Conservation (phyloP, 2,329 filamentous ascomycete species). For the Emydomyces testavorans region DNA sequence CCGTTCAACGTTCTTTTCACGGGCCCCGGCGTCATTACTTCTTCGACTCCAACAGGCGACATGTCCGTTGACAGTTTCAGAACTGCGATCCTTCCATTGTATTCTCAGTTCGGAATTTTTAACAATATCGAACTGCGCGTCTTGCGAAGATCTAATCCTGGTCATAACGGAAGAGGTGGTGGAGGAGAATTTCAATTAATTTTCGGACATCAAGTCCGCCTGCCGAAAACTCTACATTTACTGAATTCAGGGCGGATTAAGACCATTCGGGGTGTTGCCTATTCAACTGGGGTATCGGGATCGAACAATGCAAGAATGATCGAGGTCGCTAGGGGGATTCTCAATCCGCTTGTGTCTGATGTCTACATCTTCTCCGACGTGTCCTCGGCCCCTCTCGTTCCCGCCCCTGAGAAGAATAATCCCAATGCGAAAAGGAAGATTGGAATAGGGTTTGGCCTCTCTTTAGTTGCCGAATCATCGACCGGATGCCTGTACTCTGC, state of each 20-base stretch:
- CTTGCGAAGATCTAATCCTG: conserved; percentile 65
- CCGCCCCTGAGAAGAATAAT: conserved; percentile 59
- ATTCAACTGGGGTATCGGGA: conserved; percentile 80
- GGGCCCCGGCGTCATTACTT: conserved; percentile 85
- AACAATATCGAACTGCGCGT: conserved; percentile 77
- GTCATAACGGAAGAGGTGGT: conserved; percentile 62
- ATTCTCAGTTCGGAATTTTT: conserved; percentile 79
- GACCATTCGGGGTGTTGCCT: conserved; percentile 83
- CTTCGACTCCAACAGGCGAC: conserved; percentile 70
- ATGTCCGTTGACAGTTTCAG: conserved; percentile 87
- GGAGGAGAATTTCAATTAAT: conserved; percentile 87
- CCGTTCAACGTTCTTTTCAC: conserved; percentile 83
- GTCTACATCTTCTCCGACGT: conserved; percentile 75
- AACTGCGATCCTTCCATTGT: conserved; percentile 81
- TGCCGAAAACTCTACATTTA: conserved; percentile 88
- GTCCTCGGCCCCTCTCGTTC: conserved; percentile 47
- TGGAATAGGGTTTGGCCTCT: conserved; percentile 84
- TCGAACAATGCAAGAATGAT: conserved; percentile 95
- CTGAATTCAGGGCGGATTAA: conserved; percentile 74
- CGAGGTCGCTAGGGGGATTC: conserved; percentile 69
- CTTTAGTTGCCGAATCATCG: conserved; percentile 83
- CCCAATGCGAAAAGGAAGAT: conserved; percentile 47
- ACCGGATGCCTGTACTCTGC: conserved; percentile 79
- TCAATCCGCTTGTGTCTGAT: conserved; percentile 77
- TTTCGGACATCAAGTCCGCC: conserved; percentile 82